Evolutionary conservation across 441 rosid genomes (phyloP), one percentile per base, ranked within the genome.

Genomic region (Metrosideros polymorpha): DNA sequence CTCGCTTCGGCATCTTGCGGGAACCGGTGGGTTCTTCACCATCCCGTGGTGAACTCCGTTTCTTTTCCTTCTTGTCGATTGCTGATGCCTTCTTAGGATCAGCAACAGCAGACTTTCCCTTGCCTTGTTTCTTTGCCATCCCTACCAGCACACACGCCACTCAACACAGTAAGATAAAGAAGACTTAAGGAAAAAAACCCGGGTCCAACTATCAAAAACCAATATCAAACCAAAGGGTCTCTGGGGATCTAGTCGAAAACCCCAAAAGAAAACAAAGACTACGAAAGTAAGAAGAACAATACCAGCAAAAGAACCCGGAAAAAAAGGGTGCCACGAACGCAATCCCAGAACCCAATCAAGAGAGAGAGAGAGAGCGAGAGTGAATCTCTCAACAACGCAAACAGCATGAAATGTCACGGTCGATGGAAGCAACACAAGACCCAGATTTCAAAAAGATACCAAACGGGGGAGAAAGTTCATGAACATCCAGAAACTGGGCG

Each of bases 1-100:
- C 94, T 82, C 97, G 91, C 91, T 83, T 93, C 2, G 95, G 95
- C 87, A 92, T 92, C 90, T 91, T 94, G 39, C 82, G 32, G n/a
- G 89, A 55, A 14, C 66, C 85, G 18, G 86, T 6, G 9, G 76
- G 29, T 59, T 66, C 90, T 15, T 77, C 84, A 50, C 45, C 83
- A 30, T 71, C 82, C 85, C 76, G 85, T 29, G 85, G 75, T 54
- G 82, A 54, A 45, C 47, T 83, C 84, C 92, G 88, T 75, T 87
- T 90, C 77, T 85, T 83, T 24, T 25, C 83, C 27, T 54, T 83
- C 55, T 63, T 85, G 63, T 82, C 82, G 49, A 52, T 32, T 76
- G 50, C 84, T 24, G 82, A 84, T 51, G 42, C 79, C 85, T 87
- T 87, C 53, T 82, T 87, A 83, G 84, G 49, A 32, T 47, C 35